Evolutionary conservation across 352 stramenopile genomes (phyloP), one percentile per base, ranked within the genome.

Genomic region (Pythium pyrilobum): DNA sequence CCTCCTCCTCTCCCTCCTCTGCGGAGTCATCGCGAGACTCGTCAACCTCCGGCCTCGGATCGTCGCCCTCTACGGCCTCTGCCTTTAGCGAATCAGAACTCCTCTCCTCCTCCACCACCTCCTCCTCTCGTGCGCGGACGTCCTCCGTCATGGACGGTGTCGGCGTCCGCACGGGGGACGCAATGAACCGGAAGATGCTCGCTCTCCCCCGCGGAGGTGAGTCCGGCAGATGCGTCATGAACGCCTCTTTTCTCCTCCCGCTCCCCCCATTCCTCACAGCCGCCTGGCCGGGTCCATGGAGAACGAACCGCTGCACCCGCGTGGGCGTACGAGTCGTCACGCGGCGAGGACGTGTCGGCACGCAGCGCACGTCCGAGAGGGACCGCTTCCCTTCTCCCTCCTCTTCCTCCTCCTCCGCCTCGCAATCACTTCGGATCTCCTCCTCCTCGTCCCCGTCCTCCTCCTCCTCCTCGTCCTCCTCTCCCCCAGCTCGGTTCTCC

Each of bases 171-270:
- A 31, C 25, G n/a, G n/a, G 15, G n/a, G n/a, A n/a, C 5, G 5
- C 27, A 5, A 28, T 31, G 33, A 59, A 59, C 42, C 38, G 24
- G 20, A 59, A 59, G 25, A 59, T 59, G 1, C 16, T 59, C 5
- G 6, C 13, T 1, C 24, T 37, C 10, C 36, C 38, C 32, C 61
- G 72, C 11, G 77, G 74, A 1, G 77, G 77, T 1, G 77, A 87
- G 47, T 85, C 65, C 0, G 77, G 74, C 11, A 87, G 40, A n/a
- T 70, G 70, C 2, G 67, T 77, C 64, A 87, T 74, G 33, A 72
- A 79, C 18, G 56, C 67, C 12, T 52, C 23, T 4, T 18, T 7
- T 45, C 16, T n/a, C 42, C 20, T 38, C 6, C n/a, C 15, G 15
- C 33, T 4, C 25, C 27, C 5, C 9, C 12, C 24, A 27, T 27